Conservation (phyloP, 495 filamentous ascomycete species). For the Talaromyces trachyspermus region DNA sequence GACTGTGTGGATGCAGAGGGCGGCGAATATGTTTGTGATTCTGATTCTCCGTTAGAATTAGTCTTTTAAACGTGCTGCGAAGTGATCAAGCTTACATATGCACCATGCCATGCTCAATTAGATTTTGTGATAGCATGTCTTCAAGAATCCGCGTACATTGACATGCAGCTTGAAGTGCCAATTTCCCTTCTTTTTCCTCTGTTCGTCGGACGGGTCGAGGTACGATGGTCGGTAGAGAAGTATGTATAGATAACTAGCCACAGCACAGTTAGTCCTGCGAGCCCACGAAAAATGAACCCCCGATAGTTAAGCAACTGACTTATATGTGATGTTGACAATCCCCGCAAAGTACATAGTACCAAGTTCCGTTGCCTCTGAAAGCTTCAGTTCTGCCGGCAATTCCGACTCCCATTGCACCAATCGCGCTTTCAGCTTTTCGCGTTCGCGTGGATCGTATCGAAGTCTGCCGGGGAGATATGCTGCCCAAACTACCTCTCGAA, state of each 20-base stretch:
- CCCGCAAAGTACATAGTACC: constrained; percentile 30
- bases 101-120: constrained; percentile 37
- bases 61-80: no score
- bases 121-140: constrained; percentile 38
- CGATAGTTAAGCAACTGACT: constrained; percentile 27
- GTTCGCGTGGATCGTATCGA: constrained; percentile 18
- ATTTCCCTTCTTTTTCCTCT: constrained; percentile 20
- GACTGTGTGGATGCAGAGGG: constrained; percentile 42
- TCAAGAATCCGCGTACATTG: constrained; percentile 37
- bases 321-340: constrained; percentile 38
- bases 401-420: constrained; percentile 29
- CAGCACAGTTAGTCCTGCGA: not conserved
- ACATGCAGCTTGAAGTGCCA: constrained; percentile 37
- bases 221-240: constrained; percentile 33
- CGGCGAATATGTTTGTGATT: constrained; percentile 41
- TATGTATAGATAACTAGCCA: constrained; percentile 31
- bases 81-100: constrained; percentile 36
- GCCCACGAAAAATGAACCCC: not conserved
- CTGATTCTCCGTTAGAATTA: no score
- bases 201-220: constrained; percentile 20
- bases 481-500: constrained; percentile 32
- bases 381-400: constrained; percentile 27
- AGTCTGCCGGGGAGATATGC: constrained; percentile 33
- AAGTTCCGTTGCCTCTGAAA: constrained; percentile 17
- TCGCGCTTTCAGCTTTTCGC: constrained; percentile 22